Evolutionary conservation across 805 yeast species (phyloP), one percentile per base, ranked within the genome.

Genomic region (Candida ovalis): DNA sequence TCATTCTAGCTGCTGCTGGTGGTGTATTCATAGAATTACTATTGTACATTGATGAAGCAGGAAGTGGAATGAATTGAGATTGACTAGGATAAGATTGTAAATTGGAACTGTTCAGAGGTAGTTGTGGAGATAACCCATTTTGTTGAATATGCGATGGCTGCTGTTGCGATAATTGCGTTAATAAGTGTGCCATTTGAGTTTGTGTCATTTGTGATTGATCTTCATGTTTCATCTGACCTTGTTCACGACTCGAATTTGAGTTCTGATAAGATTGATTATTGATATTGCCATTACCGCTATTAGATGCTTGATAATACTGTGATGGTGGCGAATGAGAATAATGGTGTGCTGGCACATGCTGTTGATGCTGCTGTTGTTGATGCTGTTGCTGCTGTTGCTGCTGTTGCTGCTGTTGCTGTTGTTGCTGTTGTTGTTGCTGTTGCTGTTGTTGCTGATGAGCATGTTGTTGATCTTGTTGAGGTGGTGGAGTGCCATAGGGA

Each of bases 171-270:
- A 52, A 17, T 24, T 49, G 52, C 10, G 51, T 46, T 40, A 51
- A 9, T 21, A 51, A 13, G 10, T 51, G 48, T 4, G 52, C 50
- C 52, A 52, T 48, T 21, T 46, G 54, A 9, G 33, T 47, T 21
- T 42, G 50, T 25, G 40, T 35, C 40, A 42, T 28, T 22, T 47
- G 51, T n/a, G 41, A 39, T 7, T 39, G 41, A 13, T 23, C 27
- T 17, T 39, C 19, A 3, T 39, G 18, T 15, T 39, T 23, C 4
- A 39, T 5, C 18, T 22, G 41, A n/a, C 33, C 33, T 48, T 10
- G 43, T 9, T 12, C 33, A 22, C 37, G 18, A 10, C 5, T n/a
- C 35, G 35, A 30, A 10, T 30, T n/a, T n/a, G n/a, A n/a, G n/a
- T n/a, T n/a, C n/a, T n/a, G n/a, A n/a, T n/a, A n/a, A n/a, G n/a